Conservation (phyloP, 345 rosid genomes). For the Bruguiera sexangula region DNA sequence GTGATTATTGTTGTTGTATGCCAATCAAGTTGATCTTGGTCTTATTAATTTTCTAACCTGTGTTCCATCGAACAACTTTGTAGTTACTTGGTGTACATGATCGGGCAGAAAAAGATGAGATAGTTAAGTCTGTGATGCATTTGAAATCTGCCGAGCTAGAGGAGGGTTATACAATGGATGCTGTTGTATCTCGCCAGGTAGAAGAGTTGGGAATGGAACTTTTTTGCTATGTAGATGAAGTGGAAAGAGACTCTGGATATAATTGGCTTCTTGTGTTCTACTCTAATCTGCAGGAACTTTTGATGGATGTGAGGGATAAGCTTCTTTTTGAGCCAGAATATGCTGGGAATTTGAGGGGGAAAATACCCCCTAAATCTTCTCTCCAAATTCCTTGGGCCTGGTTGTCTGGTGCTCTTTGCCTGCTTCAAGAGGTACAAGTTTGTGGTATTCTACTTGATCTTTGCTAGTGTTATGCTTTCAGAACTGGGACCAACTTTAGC, state of each 20-base stretch:
- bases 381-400: constrained; percentile 77
- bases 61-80: constrained; percentile 18
- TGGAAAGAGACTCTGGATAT: not conserved
- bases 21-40: not conserved
- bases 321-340: constrained; percentile 95
- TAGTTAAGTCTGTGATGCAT: constrained; percentile 74
- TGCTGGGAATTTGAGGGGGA: constrained; percentile 75
- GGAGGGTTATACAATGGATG: constrained; percentile 84
- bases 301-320: constrained; percentile 89
- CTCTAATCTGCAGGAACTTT: constrained; percentile 56
- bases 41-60: not conserved
- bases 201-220: constrained; percentile 10
- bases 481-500: too few species aligned
- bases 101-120: constrained; percentile 89
- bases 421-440: constrained; percentile 81
- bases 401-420: constrained; percentile 91
- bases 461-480: not conserved
- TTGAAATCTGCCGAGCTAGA: constrained; percentile 73
- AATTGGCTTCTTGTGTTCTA: not conserved
- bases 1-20: not conserved
- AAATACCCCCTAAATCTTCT: constrained; percentile 68
- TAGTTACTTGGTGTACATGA: constrained; percentile 76
- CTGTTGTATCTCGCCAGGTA: constrained; percentile 76
- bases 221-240: not conserved
- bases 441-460: constrained; percentile 1